Base-by-base conservation (phyloP, 2,329 filamentous ascomycete genomes). In the Fonsecaea multimorphosa region DNA sequence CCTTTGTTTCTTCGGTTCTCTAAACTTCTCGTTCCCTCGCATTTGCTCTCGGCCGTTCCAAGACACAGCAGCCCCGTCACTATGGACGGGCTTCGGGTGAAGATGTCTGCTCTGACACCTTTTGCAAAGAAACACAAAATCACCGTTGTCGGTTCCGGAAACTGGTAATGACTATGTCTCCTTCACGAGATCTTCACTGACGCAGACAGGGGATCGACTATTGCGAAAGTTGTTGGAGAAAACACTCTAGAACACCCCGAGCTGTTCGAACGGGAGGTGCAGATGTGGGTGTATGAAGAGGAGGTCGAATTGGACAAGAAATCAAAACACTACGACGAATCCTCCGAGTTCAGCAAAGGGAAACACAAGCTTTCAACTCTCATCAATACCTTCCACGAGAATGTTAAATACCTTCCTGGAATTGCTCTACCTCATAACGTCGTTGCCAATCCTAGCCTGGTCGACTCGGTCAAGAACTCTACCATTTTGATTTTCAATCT, bases 261-360 rank as follows among this genome's bases (percentile, higher is more conserved):
- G 32, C 76, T 97, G 52, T 99, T 98, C 76, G 91, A 98, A 75
- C 83, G 89, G 77, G 84, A 92, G 68, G 93, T 99, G 59, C 92
- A 96, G 80, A 98, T 99, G 95, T 99, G 95, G 95, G 96, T 99
- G 75, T 97, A 88, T 76, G 95, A 99, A 80, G 95, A 99, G 79
- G 87, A 96, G 27, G 89, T 97, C 70, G 86, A 86, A 61, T 83
- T 97, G 49, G 81, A 91, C 12, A 84, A 89, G 73, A 84, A 85
- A 69, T 94, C 91, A 56, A 87, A 87, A 72, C 85, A 92, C 80
- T 93, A 92, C 83, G 84, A 91, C 73, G 75, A 85, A 22, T 80
- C 84, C 65, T 83, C 81, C 27, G 79, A 83, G 54, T 74, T 85
- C 40, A 85, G 86, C 74, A 85, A 87, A 69, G 83, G 87, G 69